Evolutionary conservation across 202 grass and related monocot species (phyloP).

Genomic region (Sporobolus alterniflorus): DNA sequence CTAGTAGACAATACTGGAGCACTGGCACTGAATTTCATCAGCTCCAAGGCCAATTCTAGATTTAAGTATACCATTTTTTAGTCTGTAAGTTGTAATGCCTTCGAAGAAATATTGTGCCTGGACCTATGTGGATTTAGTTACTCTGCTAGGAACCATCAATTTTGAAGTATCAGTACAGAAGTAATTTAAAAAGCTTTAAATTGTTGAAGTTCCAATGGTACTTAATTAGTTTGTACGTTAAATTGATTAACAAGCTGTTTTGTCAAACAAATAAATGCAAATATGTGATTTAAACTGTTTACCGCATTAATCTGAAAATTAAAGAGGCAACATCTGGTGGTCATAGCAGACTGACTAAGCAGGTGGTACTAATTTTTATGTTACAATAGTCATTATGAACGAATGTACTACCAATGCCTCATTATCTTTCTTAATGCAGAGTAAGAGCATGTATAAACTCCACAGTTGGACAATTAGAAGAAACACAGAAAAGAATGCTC

Average conservation of each 20-base stretch:
- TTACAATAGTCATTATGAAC: neutral
- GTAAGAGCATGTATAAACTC: slow-evolving; percentile 10
- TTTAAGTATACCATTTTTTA: neutral
- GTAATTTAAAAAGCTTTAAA: neutral
- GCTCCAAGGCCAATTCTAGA: neutral
- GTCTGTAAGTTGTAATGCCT: neutral
- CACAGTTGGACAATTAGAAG: neutral
- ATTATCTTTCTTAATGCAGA: slow-evolving; percentile 18
- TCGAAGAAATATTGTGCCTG: neutral
- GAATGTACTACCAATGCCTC: neutral
- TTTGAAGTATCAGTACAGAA: neutral
- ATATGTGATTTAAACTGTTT: neutral
- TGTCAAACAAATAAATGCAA: neutral
- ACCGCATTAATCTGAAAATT: neutral
- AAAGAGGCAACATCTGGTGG: slow-evolving; percentile 32
- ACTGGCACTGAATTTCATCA: neutral
- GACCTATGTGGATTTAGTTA: neutral
- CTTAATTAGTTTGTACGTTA: neutral
- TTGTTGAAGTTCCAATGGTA: neutral
- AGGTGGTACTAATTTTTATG: neutral
- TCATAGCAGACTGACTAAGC: neutral
- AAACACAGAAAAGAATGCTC: neutral
- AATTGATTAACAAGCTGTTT: neutral
- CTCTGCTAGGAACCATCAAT: neutral
- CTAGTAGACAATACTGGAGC: neutral